Evolutionary conservation across 441 rosid species (phyloP).

Genomic region (Populus hybrid): DNA sequence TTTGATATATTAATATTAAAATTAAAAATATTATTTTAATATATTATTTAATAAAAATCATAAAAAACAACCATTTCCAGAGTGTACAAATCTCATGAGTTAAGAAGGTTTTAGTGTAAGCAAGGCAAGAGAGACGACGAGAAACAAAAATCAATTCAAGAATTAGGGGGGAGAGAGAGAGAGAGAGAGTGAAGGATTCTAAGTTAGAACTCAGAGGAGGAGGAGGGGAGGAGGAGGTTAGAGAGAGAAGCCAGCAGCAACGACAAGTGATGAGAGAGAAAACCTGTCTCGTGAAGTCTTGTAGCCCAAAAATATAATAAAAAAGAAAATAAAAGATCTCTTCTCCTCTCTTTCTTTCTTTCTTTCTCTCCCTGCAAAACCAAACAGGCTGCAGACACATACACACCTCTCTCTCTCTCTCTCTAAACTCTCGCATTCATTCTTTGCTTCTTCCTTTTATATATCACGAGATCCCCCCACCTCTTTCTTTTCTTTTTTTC

Average conservation of each 20-base stretch:
- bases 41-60: too few relatives aligned
- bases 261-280: not conserved
- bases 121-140: not conserved
- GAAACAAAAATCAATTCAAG: not conserved
- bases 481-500: conserved; percentile 25
- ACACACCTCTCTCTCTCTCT: not conserved
- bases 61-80: too few relatives aligned
- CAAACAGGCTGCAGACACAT: not conserved
- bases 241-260: not conserved
- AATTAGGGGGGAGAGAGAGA: not conserved
- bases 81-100: not conserved
- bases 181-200: not conserved
- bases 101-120: not conserved
- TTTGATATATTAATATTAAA: too few relatives aligned
- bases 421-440: too few relatives aligned
- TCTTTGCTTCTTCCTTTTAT: conserved; percentile 69
- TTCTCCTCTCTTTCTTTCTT: conserved; percentile 16
- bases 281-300: conserved; percentile 47
- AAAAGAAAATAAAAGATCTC: conserved; percentile 6
- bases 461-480: conserved; percentile 79
- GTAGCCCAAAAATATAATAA: conserved; percentile 1
- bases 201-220: not conserved
- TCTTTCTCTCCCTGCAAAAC: conserved; percentile 20
- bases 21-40: too few relatives aligned
- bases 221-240: not conserved